Conservation (phyloP, 768 basidiomycete species). For the Boletus edulis region DNA sequence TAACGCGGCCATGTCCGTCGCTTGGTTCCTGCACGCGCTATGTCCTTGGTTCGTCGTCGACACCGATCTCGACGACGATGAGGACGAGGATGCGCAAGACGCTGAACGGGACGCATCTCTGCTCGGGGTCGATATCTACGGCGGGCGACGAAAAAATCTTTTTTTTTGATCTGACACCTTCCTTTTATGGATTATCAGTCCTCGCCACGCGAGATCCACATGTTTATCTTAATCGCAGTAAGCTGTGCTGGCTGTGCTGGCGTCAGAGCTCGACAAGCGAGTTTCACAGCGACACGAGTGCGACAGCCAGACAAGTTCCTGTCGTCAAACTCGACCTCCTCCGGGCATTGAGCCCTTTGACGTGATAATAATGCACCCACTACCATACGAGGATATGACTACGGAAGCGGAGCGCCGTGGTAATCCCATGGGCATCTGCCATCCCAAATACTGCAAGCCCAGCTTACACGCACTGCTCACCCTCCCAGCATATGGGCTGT, state of each 20-base stretch:
- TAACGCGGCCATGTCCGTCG: slow-evolving; percentile 4
- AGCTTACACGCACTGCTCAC: slow-evolving; percentile 13
- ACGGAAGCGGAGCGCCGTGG: slow-evolving; percentile 26
- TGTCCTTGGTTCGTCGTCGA: background rate
- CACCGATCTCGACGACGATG: slow-evolving; percentile 4
- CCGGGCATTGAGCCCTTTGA: background rate
- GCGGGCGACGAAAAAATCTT: slow-evolving; percentile 14
- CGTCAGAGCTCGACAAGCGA: no score
- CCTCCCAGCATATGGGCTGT: slow-evolving; percentile 4
- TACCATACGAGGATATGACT: slow-evolving; percentile 16
- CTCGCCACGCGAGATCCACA: slow-evolving; percentile 12
- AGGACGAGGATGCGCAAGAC: background rate
- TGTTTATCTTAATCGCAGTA: slow-evolving; percentile 8
- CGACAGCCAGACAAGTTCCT: background rate
- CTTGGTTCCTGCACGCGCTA: background rate
- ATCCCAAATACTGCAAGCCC: slow-evolving; percentile 29
- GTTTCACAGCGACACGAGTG: no score
- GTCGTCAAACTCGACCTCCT: background rate
- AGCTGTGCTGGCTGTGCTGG: slow-evolving; percentile 14
- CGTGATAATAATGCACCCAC: background rate
- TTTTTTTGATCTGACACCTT: slow-evolving; percentile 15
- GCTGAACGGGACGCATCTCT: background rate
- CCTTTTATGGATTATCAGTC: slow-evolving; percentile 17
- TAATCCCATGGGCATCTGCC: slow-evolving; percentile 13
- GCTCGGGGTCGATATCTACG: slow-evolving; percentile 26